A percentile compares a stretch with the other conserved stretches of the same genome.
These are phyloP conservation scores for Botrytis aclada DNA, from an alignment of 2,329 filamentous ascomycete genomes.

Conservation along the genomic window DNA sequence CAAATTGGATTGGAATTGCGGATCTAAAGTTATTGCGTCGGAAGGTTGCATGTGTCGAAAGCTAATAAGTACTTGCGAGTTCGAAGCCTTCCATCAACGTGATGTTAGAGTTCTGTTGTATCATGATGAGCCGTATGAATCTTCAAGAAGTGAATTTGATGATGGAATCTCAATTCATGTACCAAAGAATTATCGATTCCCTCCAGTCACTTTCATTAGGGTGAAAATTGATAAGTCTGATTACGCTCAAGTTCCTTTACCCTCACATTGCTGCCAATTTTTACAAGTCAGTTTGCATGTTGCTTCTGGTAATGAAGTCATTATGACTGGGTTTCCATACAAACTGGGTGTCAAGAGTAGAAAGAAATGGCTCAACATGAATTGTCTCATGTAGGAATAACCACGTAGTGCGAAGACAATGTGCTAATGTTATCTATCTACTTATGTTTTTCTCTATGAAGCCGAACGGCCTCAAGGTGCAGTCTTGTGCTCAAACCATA, in stretches of 20 bases:
- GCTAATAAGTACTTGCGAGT: neutral
- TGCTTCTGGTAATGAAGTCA: neutral
- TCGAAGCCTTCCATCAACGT: neutral
- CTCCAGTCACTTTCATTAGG: neutral
- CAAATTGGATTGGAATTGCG: neutral
- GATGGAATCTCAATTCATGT: neutral
- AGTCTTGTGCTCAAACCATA: neutral
- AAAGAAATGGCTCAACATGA: neutral
- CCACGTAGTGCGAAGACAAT: rapidly evolving
- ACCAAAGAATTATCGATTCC: neutral
- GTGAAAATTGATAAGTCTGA: neutral
- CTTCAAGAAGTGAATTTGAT: neutral
- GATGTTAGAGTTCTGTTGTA: neutral
- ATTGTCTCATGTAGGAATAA: neutral
- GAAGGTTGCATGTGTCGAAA: neutral
- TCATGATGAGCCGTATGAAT: neutral
- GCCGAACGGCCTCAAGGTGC: rapidly evolving
- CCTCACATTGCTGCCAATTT: neutral
- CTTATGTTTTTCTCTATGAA: neutral
- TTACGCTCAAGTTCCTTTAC: neutral
- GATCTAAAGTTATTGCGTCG: neutral
- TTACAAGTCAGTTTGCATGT: neutral
- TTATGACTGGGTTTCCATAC: neutral
- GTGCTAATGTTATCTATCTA: neutral
- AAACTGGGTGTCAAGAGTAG: neutral